Evolutionary conservation across 768 basidiomycete species (phyloP), one percentile per base, ranked within the genome.

Genomic region (Tremella fuciformis): DNA sequence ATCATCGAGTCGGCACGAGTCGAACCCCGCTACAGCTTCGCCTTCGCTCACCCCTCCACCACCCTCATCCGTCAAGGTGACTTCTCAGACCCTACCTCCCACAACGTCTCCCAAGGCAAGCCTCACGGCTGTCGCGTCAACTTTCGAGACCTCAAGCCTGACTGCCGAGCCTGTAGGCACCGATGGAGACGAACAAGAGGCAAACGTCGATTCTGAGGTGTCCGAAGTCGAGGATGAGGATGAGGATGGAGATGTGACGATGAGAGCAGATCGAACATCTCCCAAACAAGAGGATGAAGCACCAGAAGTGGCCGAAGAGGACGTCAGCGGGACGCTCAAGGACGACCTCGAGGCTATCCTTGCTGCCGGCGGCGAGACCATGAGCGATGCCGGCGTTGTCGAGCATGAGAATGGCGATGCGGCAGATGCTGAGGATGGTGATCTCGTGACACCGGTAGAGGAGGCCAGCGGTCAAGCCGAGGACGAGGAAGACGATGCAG

Each of bases 41-140:
- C 21, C 39, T 7, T 57, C 55, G 25, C 42, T 53, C n/a, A 49
- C 51, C 42, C 58, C 49, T 52, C 48, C 58, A 13, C 58, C 58
- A 4, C 50, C 58, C 9, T 18, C 51, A 22, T 52, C 51, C 42
- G 44, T 21, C 19, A 22, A 21, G 47, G 42, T 42, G 3, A 22
- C 24, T 1, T 6, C 50, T 13, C 25, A 16, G 16, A 9, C 42
- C 8, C 22, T 42, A 15, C 37, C 52, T 25, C 15, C 22, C 13
- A 21, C 19, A 11, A 34, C 29, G 29, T 34, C 29, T 4, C 29
- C 29, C 29, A 34, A 34, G 29, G 11, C 29, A 11, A 34, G 6
- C 29, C 29, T 34, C 51, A 34, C 3, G 21, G 8, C 21, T 21
- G 18, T 46, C 16, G 19, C 22, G 2, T 8, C 13, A 9, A 16